phyloP scores from a whole-genome alignment of 2,329 filamentous ascomycete genomes.

The Mycocentrospora acerina region DNA sequence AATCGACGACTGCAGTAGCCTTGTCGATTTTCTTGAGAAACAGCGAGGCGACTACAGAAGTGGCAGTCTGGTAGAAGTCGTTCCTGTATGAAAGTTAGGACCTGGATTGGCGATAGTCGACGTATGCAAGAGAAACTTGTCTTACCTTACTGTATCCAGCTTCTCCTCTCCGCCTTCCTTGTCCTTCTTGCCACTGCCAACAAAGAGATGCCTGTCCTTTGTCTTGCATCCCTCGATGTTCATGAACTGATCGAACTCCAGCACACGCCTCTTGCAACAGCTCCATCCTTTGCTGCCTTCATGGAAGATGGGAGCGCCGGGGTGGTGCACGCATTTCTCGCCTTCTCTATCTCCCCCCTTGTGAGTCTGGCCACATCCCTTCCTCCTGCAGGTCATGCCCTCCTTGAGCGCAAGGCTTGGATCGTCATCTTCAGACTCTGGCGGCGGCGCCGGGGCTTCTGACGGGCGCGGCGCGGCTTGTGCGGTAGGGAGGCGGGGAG shows the following conservation, averaged over 20 bases:
- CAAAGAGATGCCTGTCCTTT: constrained; percentile 79
- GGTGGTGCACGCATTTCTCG: constrained; percentile 85
- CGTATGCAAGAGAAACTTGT: not conserved
- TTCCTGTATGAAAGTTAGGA: constrained; percentile 53
- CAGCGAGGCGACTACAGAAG: constrained; percentile 82
- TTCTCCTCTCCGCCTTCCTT: constrained; percentile 70
- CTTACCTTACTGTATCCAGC: constrained; percentile 72
- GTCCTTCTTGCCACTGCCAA: constrained; percentile 73
- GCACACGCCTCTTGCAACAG: constrained; percentile 91
- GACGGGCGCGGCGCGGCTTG: constrained; percentile 27
- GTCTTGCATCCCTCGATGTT: constrained; percentile 89
- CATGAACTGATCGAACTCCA: constrained; percentile 98
- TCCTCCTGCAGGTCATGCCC: constrained; percentile 75
- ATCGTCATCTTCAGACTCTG: constrained; percentile 80
- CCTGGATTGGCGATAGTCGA: too few species aligned
- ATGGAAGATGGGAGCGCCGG: constrained; percentile 89
- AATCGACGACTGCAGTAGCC: constrained; percentile 70
- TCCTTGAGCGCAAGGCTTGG: constrained; percentile 70
- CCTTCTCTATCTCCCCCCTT: constrained; percentile 54
- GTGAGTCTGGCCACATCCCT: constrained; percentile 70
- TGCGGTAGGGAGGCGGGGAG: constrained; percentile 35
- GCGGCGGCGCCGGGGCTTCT: constrained; percentile 35
- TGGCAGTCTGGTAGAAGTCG: constrained; percentile 93
- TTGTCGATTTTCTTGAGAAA: constrained; percentile 98
- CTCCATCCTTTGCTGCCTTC: constrained; percentile 97